A percentile compares a stretch with the other conserved stretches of the same genome.
Evolutionary conservation across 2,329 filamentous ascomycete species (phyloP).

Genomic region (Scleromitrula shiraiana): DNA sequence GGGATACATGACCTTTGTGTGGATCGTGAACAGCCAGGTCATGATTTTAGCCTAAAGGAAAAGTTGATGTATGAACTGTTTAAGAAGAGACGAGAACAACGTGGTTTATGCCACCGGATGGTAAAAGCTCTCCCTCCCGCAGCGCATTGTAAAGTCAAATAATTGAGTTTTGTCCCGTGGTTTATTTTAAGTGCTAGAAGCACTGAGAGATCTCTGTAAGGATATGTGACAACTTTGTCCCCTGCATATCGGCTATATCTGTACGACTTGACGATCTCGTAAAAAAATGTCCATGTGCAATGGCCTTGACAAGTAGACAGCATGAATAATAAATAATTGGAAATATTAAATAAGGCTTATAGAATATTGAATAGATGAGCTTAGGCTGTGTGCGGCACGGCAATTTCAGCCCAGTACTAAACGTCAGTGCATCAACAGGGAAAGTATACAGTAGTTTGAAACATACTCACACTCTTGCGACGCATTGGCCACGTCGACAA

Average conservation of each 20-base stretch:
- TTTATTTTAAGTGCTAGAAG: slow-evolving; percentile 4
- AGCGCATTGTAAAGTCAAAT: neutral
- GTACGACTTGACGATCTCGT: no score
- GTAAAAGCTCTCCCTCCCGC: slow-evolving; percentile 8
- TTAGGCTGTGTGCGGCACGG: neutral
- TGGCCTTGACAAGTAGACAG: neutral
- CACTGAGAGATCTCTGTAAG: slow-evolving; percentile 1
- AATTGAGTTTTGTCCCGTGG: slow-evolving; percentile 3
- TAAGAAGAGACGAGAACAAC: neutral
- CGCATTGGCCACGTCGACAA: slow-evolving; percentile 5
- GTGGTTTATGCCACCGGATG: slow-evolving; percentile 5
- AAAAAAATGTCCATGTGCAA: no score
- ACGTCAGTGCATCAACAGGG: neutral
- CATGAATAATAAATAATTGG: neutral
- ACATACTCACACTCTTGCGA: slow-evolving; percentile 1
- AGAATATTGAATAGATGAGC: neutral
- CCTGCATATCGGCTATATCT: neutral
- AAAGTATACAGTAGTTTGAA: neutral
- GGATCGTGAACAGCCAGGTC: slow-evolving; percentile 2
- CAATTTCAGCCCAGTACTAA: slow-evolving; percentile 3
- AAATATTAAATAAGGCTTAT: neutral
- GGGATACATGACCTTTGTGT: slow-evolving; percentile 7
- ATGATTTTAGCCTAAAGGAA: neutral
- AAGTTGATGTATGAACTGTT: slow-evolving; percentile 5
- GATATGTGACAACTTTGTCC: slow-evolving; percentile 5